Evolutionary conservation across 192 early-diverging fungal genomes (phyloP).

Genomic region (Borealophlyctis nickersoniae): DNA sequence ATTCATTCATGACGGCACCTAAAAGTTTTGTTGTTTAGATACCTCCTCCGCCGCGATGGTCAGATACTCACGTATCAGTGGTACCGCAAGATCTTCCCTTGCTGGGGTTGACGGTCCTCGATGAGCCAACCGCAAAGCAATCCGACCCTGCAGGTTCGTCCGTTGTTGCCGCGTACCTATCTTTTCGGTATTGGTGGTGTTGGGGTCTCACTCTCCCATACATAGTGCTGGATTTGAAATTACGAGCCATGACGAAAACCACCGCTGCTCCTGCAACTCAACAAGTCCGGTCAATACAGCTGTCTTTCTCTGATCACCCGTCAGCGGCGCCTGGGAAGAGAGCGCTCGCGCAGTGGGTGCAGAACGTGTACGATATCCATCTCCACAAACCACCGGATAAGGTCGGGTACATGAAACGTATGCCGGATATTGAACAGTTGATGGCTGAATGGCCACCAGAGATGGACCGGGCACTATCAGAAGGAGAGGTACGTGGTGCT

Average conservation of each 20-base stretch:
- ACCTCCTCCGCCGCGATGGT: conserved; percentile 20
- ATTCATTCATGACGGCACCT: background rate
- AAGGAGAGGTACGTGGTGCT: conserved; percentile 28
- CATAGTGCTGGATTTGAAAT: conserved; percentile 52
- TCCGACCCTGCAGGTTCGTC: conserved; percentile 50
- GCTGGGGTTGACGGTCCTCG: conserved; percentile 45
- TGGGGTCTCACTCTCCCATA: no score
- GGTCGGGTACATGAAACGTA: conserved; percentile 34
- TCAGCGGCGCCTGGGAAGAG: conserved; percentile 22
- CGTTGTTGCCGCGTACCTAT: no score
- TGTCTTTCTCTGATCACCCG: background rate
- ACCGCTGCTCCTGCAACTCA: conserved; percentile 25
- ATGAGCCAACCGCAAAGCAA: conserved; percentile 49
- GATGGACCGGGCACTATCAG: conserved; percentile 42
- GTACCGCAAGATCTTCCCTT: conserved; percentile 26
- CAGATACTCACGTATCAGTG: background rate
- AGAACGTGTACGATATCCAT: conserved; percentile 46
- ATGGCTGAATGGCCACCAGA: conserved; percentile 56
- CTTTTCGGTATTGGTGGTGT: no score
- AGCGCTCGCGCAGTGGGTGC: conserved; percentile 47
- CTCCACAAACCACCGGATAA: conserved; percentile 30
- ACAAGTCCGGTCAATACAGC: conserved; percentile 39
- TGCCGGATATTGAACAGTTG: conserved; percentile 57
- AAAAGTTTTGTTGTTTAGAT: conserved; percentile 27
- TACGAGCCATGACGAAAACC: conserved; percentile 45